Percentiles rank a stretch among this genome's conserved stretches.
These are phyloP conservation scores for Starmera quercuum DNA, from an alignment of 805 yeast genomes.

Conservation along the genomic window DNA sequence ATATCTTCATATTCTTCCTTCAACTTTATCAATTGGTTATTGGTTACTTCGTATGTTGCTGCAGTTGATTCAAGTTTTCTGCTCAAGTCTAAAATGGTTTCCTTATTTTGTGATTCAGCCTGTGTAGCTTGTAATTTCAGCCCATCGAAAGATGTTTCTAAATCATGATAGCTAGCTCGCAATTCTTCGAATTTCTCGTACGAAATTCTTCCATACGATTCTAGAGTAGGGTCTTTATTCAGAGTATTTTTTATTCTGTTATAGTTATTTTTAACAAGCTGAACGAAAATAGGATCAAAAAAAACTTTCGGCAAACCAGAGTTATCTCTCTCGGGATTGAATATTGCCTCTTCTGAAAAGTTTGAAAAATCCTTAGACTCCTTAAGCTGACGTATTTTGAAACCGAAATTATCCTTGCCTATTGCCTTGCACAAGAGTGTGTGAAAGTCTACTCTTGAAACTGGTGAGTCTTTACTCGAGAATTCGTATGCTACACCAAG, in stretches of 20 bases:
- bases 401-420: conserved; percentile 73
- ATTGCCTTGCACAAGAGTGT: conserved; percentile 58
- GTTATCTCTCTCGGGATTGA: conserved; percentile 53
- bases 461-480: conserved; percentile 49
- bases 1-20: conserved; percentile 8
- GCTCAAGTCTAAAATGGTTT: conserved; percentile 10
- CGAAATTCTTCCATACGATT: conserved; percentile 61
- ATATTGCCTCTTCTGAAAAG: conserved; percentile 43
- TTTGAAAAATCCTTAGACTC: conserved; percentile 48
- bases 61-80: conserved; percentile 4
- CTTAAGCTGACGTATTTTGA: conserved; percentile 66
- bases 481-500: conserved; percentile 81
- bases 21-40: conserved; percentile 14
- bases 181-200: conserved; percentile 38
- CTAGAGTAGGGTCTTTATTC: conserved; percentile 64
- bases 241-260: conserved; percentile 62
- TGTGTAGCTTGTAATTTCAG: conserved; percentile 22
- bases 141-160: conserved; percentile 28
- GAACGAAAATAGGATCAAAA: conserved; percentile 58
- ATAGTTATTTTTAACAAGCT: conserved; percentile 61
- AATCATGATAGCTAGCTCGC: conserved; percentile 20
- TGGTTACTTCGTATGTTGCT: conserved; percentile 5
- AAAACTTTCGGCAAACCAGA: conserved; percentile 85
- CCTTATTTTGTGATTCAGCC: conserved; percentile 22
- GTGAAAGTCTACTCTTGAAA: conserved; percentile 52